Conservation (phyloP, 2,329 filamentous ascomycete genomes). For the Aureobasidium leucospermi region DNA sequence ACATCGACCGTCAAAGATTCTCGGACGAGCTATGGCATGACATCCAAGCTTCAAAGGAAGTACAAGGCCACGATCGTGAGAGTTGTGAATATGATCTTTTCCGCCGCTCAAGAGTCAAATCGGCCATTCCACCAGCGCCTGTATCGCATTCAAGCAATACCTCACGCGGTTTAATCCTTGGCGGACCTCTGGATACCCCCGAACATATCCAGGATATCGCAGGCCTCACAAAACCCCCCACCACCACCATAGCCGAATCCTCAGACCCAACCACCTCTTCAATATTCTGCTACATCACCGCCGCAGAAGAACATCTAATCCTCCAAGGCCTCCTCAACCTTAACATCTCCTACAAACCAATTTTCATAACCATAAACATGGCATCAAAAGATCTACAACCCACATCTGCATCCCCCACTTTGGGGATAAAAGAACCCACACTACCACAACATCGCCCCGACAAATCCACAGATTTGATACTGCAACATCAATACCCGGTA, state of each 20-base stretch:
- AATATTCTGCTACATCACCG: background rate
- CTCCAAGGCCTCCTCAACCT: background rate
- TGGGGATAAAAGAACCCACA: background rate
- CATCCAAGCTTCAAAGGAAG: background rate
- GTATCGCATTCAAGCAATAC: background rate
- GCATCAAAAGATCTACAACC: background rate
- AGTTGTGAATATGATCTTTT: background rate
- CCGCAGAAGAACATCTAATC: background rate
- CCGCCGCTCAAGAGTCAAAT: background rate
- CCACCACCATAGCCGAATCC: background rate
- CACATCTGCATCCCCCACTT: slow-evolving; percentile 13
- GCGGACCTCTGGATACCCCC: background rate
- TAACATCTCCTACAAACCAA: background rate
- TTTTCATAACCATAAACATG: background rate
- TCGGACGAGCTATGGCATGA: background rate
- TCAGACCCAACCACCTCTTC: background rate
- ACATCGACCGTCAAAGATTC: background rate
- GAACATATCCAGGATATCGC: background rate
- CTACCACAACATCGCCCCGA: background rate
- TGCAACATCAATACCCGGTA: background rate
- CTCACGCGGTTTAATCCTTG: background rate
- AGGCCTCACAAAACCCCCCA: background rate
- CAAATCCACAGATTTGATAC: background rate
- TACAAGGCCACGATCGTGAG: slow-evolving; percentile 5
- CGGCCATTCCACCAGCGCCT: background rate